Evolutionary conservation across 768 basidiomycete genomes (phyloP), one percentile per base, ranked within the genome.

Genomic region (Lentinula lateritia): DNA sequence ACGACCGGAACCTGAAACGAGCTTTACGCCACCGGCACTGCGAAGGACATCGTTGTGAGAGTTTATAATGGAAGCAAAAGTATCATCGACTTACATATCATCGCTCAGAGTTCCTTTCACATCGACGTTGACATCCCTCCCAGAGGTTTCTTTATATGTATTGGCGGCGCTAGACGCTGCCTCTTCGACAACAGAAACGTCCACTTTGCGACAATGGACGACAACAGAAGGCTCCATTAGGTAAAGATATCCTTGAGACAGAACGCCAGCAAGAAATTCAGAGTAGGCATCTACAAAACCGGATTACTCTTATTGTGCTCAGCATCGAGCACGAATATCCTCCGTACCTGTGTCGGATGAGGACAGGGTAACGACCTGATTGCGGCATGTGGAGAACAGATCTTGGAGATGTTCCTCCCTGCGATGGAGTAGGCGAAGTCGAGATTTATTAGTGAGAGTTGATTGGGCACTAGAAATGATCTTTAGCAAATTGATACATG

Each of bases 361-460:
- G 23, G 87, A 79, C 10, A 94, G 82, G 5, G 81, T 77, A 23
- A 85, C 76, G 57, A 93, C 79, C 50, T 83, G 76, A 45, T 77
- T 74, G 55, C 92, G 86, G 1, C 94, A 84, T 1, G 85, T 80
- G 7, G 82, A 74, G 74, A 99, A 98, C 63, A 98, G 84, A 61
- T 92, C 88, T 69, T 96, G 92, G 6, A 98, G 78, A 57, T 95
- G 87, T 71, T 97, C 93, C 74, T 98, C 96, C 53, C 95, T 87
- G 61, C 88, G 86, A 71, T 95, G 91, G 9, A 98, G 84, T 35
- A 98, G 83, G 70, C 83, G 87, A 66, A 99, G 83, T 39, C 97
- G 92, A 13, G 95, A 94, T 70, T 93, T 95, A 82, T 98, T 99
- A 66, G 95, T 97, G 63, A 96, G 82, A 28, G 92, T 98, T 6